A percentile compares a stretch with the other conserved stretches of the same genome.
Conservation (phyloP, 352 stramenopile species). For the Phytophthora uliginosa region DNA sequence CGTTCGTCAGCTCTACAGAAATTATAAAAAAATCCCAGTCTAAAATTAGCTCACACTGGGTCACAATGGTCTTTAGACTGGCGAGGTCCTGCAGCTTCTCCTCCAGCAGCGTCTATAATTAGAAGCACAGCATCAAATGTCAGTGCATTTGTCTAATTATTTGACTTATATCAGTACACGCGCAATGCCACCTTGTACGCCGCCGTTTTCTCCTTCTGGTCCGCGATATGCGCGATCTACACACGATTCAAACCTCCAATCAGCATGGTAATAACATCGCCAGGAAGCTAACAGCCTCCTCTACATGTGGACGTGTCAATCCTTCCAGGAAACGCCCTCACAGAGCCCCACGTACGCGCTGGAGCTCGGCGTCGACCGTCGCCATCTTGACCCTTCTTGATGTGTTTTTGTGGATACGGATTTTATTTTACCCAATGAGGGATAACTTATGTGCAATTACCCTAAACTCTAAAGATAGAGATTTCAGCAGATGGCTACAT, state of each 20-base stretch:
- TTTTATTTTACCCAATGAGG: background rate
- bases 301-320: background rate
- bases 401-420: slow-evolving; percentile 11
- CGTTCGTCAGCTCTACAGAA: background rate
- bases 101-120: slow-evolving; percentile 62
- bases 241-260: background rate
- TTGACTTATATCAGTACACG: slow-evolving; percentile 9
- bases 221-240: slow-evolving; percentile 72
- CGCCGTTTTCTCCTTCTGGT: slow-evolving; percentile 84
- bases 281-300: background rate
- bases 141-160: background rate
- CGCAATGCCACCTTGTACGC: slow-evolving; percentile 70
- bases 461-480: background rate
- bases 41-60: slow-evolving; percentile 53
- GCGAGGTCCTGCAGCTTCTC: slow-evolving; percentile 48
- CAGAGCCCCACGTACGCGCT: slow-evolving; percentile 48
- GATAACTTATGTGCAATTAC: background rate
- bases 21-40: too few species aligned
- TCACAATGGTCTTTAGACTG: slow-evolving; percentile 69
- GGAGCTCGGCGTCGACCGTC: slow-evolving; percentile 50
- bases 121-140: background rate
- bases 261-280: background rate
- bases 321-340: background rate
- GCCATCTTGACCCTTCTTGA: slow-evolving; percentile 33
- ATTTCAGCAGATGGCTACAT: background rate